A percentile compares a stretch with the other conserved stretches of the same genome.
phyloP scores from a whole-genome alignment of 331 rosid genomes.

The Rhamnella rubrinervis region DNA sequence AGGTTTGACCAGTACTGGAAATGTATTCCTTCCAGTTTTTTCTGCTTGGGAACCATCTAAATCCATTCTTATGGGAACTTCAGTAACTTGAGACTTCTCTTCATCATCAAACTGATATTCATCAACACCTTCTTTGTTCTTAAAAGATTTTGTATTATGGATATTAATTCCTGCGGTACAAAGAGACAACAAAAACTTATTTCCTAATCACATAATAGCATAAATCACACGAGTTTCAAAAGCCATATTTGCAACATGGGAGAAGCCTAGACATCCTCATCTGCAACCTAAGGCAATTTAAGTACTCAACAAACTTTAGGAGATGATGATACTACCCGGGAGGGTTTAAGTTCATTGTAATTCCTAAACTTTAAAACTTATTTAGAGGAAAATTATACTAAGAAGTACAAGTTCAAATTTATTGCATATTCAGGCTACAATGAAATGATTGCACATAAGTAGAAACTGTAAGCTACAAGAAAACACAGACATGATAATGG shows the following conservation, averaged over 20 bases:
- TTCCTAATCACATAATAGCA: background rate
- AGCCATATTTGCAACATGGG: background rate
- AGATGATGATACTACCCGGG: background rate
- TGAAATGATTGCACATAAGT: background rate
- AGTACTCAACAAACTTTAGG: background rate
- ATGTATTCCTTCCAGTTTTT: conserved; percentile 21
- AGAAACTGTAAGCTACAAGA: background rate
- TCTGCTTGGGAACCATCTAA: conserved; percentile 36
- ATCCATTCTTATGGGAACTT: conserved; percentile 33
- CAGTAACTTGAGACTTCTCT: conserved; percentile 44
- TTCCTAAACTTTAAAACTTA: background rate
- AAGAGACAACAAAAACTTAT: background rate
- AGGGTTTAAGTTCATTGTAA: background rate
- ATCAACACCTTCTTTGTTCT: conserved; percentile 35
- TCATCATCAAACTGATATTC: conserved; percentile 33
- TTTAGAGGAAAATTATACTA: background rate
- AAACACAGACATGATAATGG: background rate
- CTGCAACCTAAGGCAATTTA: background rate
- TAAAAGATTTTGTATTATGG: conserved; percentile 12
- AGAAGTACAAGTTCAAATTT: background rate
- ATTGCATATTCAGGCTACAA: background rate
- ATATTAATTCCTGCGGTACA: conserved; percentile 37
- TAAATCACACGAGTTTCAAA: background rate
- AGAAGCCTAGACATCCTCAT: background rate
- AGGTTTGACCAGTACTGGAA: conserved; percentile 19